These are phyloP conservation scores for Hypoxylon subgilvum DNA, from an alignment of 495 filamentous ascomycete species.

Conservation along the genomic window DNA sequence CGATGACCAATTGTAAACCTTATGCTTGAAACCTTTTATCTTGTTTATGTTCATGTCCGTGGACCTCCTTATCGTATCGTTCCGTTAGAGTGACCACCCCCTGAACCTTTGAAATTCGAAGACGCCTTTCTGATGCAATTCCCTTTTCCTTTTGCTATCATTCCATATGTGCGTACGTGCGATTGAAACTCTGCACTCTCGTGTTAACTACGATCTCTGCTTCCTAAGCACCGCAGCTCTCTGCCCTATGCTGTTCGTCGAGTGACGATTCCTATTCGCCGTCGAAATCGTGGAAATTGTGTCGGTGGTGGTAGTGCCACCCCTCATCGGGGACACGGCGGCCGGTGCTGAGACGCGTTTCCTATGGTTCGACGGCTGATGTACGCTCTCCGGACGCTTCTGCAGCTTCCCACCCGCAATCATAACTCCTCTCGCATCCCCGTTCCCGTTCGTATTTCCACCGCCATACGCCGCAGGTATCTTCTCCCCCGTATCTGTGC, in stretches of 20 bases:
- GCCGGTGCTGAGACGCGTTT: constrained; percentile 6
- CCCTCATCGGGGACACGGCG: neutral
- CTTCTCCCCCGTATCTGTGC: constrained; percentile 31
- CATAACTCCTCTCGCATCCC: too few species aligned
- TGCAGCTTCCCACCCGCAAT: constrained; percentile 5
- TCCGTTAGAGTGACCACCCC: too few species aligned
- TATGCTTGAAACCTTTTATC: too few species aligned
- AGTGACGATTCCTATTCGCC: neutral
- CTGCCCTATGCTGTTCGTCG: constrained; percentile 9
- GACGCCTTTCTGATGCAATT: constrained; percentile 27
- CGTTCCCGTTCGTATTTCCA: too few species aligned
- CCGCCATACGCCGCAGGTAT: constrained; percentile 16
- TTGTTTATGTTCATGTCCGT: too few species aligned
- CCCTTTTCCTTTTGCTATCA: neutral
- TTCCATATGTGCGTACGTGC: neutral
- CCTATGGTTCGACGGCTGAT: neutral
- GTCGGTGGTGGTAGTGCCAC: too few species aligned
- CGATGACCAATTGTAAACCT: too few species aligned
- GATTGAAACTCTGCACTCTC: too few species aligned
- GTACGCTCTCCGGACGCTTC: constrained; percentile 13
- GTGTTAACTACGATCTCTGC: constrained; percentile 7
- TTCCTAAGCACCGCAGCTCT: constrained; percentile 25
- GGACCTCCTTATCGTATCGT: too few species aligned
- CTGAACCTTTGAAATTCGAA: too few species aligned
- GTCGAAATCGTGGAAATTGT: neutral